Evolutionary conservation across 192 early-diverging fungal species (phyloP).

Genomic region (Linnemannia exigua): DNA sequence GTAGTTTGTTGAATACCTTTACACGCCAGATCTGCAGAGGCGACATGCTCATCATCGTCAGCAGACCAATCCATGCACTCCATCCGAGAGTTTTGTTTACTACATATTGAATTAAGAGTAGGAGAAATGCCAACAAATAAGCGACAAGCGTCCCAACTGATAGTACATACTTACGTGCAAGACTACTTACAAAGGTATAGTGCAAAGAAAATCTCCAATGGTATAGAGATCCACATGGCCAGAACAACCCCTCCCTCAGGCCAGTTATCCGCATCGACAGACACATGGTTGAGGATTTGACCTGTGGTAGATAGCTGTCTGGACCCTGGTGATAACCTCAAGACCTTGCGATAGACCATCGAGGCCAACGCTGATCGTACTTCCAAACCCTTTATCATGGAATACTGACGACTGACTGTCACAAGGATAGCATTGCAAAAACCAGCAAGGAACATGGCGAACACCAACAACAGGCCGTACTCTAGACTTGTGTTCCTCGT

Average conservation of each 20-base stretch:
- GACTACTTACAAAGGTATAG: conserved; percentile 17
- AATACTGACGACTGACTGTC: conserved; percentile 44
- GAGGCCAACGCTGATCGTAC: conserved; percentile 62
- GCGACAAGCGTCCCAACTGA: background rate
- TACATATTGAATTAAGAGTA: background rate
- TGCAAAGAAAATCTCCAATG: conserved; percentile 27
- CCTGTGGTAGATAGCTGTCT: conserved; percentile 40
- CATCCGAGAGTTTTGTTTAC: conserved; percentile 44
- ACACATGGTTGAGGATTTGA: conserved; percentile 33
- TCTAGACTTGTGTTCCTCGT: conserved; percentile 18
- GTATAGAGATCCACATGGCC: conserved; percentile 29
- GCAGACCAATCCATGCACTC: conserved; percentile 25
- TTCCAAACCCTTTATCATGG: conserved; percentile 56
- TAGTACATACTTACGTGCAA: background rate
- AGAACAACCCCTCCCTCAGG: conserved; percentile 6
- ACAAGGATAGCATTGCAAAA: conserved; percentile 56
- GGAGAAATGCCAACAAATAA: background rate
- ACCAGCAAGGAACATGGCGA: conserved; percentile 59
- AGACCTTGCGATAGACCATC: conserved; percentile 69
- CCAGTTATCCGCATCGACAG: conserved; percentile 33
- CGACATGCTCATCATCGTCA: conserved; percentile 25
- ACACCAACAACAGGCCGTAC: conserved; percentile 60
- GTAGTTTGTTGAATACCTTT: conserved; percentile 14
- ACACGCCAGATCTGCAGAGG: conserved; percentile 38
- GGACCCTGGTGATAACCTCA: conserved; percentile 59